These are phyloP conservation scores for Lizonia empirigonia DNA, from an alignment of 2,329 filamentous ascomycete species.

Conservation along the genomic window DNA sequence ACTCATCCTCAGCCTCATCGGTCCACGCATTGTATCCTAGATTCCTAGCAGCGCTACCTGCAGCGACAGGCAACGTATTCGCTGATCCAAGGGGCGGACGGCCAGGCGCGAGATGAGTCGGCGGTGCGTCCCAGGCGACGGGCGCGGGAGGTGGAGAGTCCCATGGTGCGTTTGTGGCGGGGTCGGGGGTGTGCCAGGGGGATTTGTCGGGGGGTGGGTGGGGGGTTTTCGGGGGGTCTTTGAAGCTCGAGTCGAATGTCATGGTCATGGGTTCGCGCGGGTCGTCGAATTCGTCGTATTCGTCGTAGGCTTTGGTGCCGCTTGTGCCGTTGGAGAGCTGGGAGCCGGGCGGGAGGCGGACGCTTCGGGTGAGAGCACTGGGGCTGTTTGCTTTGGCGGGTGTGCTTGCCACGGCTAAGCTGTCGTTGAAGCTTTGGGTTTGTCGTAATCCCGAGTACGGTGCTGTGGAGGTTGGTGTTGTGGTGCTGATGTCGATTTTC, in stretches of 20 bases:
- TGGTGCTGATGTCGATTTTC: conserved; percentile 64
- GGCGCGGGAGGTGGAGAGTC: too few relatives aligned
- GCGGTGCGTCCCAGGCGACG: conserved; percentile 10
- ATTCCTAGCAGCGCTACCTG: conserved; percentile 6
- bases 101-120: conserved; percentile 30
- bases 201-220: conserved; percentile 14
- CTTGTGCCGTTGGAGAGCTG: conserved; percentile 28
- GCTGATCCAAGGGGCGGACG: conserved; percentile 38
- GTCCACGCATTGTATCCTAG: conserved; percentile 55
- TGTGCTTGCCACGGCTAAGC: conserved; percentile 25
- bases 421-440: conserved; percentile 52
- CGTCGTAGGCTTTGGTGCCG: conserved; percentile 32
- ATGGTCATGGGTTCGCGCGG: conserved; percentile 45
- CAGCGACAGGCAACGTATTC: conserved; percentile 38
- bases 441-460: conserved; percentile 43
- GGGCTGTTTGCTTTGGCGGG: conserved; percentile 21
- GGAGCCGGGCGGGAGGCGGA: conserved; percentile 8
- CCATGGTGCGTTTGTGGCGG: not conserved
- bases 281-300: conserved; percentile 46
- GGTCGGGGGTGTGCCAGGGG: conserved; percentile 14
- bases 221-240: conserved; percentile 26
- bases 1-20: conserved; percentile 54
- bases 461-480: conserved; percentile 18
- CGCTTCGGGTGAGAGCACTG: conserved; percentile 17
- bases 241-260: conserved; percentile 52